Evolutionary conservation across 768 basidiomycete species (phyloP).

Genomic region (Pisolithus marmoratus): DNA sequence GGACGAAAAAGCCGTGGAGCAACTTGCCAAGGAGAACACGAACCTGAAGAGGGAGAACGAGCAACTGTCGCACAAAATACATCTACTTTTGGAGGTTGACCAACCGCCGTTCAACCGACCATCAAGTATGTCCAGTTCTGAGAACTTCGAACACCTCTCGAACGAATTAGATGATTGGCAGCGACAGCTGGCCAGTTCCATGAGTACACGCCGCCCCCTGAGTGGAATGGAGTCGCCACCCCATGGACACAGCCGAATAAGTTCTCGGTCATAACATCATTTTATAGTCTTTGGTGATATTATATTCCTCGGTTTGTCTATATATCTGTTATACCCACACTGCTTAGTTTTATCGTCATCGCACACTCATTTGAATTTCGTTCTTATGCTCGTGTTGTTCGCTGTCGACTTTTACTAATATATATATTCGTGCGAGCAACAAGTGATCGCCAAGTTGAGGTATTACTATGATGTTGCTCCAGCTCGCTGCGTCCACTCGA

Average conservation of each 20-base stretch:
- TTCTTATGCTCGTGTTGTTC: conserved; percentile 30
- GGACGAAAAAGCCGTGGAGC: conserved; percentile 74
- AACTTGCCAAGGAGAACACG: conserved; percentile 76
- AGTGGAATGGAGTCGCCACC: conserved; percentile 66
- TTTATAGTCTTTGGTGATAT: conserved; percentile 7
- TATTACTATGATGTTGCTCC: conserved; percentile 14
- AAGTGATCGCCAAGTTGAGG: conserved; percentile 8
- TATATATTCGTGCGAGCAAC: conserved; percentile 31
- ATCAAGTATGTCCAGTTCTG: conserved; percentile 75
- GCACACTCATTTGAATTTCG: conserved; percentile 55
- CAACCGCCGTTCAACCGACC: conserved; percentile 68
- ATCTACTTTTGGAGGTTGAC: conserved; percentile 80
- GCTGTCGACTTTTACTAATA: conserved; percentile 29
- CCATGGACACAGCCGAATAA: conserved; percentile 49
- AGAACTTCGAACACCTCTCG: conserved; percentile 77
- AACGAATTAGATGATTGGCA: conserved; percentile 86
- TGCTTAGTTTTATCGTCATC: conserved; percentile 33
- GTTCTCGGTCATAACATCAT: conserved; percentile 45
- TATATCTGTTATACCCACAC: conserved; percentile 33
- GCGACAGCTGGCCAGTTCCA: conserved; percentile 73
- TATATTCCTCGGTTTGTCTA: conserved; percentile 23
- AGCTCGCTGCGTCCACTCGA: conserved; percentile 84
- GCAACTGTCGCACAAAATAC: conserved; percentile 88
- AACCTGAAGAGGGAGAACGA: conserved; percentile 80
- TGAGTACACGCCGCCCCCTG: conserved; percentile 65